A percentile compares a stretch with the other conserved stretches of the same genome.
Conservation (phyloP, 208 protist species). For the Leishmania arabica region DNA sequence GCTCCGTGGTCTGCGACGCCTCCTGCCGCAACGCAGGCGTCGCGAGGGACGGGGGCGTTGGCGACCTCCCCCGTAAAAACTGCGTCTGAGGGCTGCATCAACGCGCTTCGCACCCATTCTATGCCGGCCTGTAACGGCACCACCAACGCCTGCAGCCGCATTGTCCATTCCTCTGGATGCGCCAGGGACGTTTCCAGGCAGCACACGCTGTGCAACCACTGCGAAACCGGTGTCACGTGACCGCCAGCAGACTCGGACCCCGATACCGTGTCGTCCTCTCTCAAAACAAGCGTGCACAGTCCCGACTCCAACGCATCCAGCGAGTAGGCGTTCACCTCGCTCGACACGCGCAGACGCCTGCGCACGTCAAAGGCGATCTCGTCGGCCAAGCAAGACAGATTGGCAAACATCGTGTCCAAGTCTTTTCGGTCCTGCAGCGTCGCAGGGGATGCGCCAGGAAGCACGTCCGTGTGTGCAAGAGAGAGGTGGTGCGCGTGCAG, state of each 20-base stretch:
- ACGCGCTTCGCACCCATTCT: conserved; percentile 18
- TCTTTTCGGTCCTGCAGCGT: conserved; percentile 43
- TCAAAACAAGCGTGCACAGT: conserved; percentile 73
- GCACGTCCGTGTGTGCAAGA: not conserved
- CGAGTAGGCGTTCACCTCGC: conserved; percentile 59
- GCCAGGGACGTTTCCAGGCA: conserved; percentile 42
- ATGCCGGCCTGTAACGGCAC: conserved; percentile 19
- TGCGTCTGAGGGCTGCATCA: not conserved
- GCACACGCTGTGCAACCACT: conserved; percentile 68
- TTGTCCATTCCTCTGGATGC: conserved; percentile 10
- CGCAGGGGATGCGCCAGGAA: conserved; percentile 33
- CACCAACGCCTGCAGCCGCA: conserved; percentile 24
- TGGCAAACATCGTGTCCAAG: conserved; percentile 49
- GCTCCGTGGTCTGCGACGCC: not conserved
- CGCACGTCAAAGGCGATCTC: conserved; percentile 50
- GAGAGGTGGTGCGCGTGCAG: conserved; percentile 25
- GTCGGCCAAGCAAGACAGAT: conserved; percentile 45
- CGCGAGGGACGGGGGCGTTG: not conserved
- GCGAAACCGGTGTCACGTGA: conserved; percentile 8
- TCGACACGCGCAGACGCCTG: conserved; percentile 61
- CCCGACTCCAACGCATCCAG: conserved; percentile 54
- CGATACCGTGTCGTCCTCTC: not conserved
- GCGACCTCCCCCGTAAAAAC: not conserved
- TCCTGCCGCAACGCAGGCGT: not conserved
- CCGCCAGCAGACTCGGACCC: not conserved